phyloP scores from a whole-genome alignment of 1,139 yeast genomes.

The Oligophagozyma castellii region DNA sequence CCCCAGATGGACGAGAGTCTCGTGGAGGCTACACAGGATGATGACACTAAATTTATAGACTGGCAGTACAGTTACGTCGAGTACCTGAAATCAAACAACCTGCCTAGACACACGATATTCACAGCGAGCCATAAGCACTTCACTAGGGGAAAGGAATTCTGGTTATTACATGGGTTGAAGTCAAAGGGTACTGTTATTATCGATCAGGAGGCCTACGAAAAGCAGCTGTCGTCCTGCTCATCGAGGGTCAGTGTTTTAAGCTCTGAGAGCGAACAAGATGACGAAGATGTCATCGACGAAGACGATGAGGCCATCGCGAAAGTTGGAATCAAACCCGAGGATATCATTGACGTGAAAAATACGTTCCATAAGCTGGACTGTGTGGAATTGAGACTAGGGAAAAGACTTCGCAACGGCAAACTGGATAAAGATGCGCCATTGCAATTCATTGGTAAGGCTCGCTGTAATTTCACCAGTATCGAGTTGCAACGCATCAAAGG shows the following conservation, averaged over 20 bases:
- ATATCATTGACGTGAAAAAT: slow-evolving; percentile 63
- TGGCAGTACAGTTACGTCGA: slow-evolving; percentile 12
- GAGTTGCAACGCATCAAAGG: slow-evolving; percentile 75
- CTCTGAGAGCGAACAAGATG: neutral
- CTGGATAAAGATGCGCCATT: slow-evolving; percentile 32
- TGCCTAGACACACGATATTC: slow-evolving; percentile 83
- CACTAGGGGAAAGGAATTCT: slow-evolving; percentile 66
- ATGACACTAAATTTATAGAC: slow-evolving; percentile 10
- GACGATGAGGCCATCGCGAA: slow-evolving; percentile 30
- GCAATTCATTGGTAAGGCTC: slow-evolving; percentile 61
- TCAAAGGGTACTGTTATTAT: slow-evolving; percentile 63
- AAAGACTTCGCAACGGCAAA: slow-evolving; percentile 25
- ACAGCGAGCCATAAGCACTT: slow-evolving; percentile 50
- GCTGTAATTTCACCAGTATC: slow-evolving; percentile 69
- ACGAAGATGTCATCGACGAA: slow-evolving; percentile 6
- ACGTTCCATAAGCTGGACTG: slow-evolving; percentile 79
- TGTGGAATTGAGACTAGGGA: slow-evolving; percentile 51
- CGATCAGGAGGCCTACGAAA: slow-evolving; percentile 61
- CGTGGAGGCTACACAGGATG: neutral
- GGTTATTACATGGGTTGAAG: slow-evolving; percentile 82
- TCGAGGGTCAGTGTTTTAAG: slow-evolving; percentile 1
- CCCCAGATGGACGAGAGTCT: neutral
- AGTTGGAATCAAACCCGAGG: slow-evolving; percentile 56
- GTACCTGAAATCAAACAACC: slow-evolving; percentile 22
- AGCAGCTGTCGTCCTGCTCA: neutral